phyloP scores from a whole-genome alignment of 2,329 filamentous ascomycete genomes.

The Cladorrhinum sp. region DNA sequence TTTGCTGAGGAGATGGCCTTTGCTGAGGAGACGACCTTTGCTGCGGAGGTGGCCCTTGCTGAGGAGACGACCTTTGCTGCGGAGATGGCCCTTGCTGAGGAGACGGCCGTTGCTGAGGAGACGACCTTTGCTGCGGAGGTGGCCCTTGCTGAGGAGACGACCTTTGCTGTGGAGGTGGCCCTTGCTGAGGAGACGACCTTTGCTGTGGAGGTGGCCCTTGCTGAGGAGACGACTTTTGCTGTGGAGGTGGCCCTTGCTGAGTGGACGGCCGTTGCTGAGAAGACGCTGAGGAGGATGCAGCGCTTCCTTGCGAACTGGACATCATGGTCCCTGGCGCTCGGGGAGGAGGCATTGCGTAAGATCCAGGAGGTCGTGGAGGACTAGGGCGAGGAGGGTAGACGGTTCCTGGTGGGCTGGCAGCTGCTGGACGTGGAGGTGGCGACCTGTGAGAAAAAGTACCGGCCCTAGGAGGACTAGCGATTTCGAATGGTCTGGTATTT shows the following conservation, averaged over 20 bases:
- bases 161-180: no score
- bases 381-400: not conserved
- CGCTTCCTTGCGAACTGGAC: not conserved
- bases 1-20: not conserved
- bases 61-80: no score
- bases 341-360: not conserved
- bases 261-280: no score
- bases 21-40: no score
- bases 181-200: not conserved
- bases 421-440: not conserved
- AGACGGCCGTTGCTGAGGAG: no score
- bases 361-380: not conserved
- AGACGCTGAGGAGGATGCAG: not conserved
- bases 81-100: no score
- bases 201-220: no score
- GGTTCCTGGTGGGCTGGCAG: not conserved
- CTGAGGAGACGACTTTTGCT: no score
- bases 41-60: no score
- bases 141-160: no score
- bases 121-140: no score
- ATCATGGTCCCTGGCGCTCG: not conserved
- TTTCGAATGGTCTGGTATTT: not conserved
- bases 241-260: no score
- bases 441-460: not conserved
- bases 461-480: conserved; percentile 3